Base-by-base conservation (phyloP, 1,284 basidiomycete species). In the Phellopilus nigrolimitatus region DNA sequence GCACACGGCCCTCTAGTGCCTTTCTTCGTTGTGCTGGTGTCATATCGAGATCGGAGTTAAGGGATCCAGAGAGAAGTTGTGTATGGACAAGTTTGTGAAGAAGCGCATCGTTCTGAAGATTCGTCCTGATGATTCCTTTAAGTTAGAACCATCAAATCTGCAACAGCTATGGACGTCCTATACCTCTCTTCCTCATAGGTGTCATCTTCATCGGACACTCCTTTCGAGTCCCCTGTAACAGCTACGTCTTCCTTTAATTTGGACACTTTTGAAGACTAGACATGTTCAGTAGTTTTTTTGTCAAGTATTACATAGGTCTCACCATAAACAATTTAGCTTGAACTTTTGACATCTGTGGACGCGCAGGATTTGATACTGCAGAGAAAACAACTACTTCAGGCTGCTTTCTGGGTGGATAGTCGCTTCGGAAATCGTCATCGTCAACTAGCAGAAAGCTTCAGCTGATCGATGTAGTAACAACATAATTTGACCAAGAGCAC, bases 31-130 rank as follows among this genome's bases (percentile, higher is more conserved):
- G 75, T 9, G 84, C 84, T 34, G 82, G 75, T 17, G 76, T 76
- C 41, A 86, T 60, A 51, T 80, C 64, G 8, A 88, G 67, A 3
- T 83, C 80, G 2, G 75, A 66, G 60, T 80, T 75, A 4, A 83
- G 64, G 7, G 84, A 86, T 5, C 83, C 85, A 10, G 88, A 84
- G 3, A 91, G 70, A 4, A 91, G 67, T 59, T 82, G 75, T 0
- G 88, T 90, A 61, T 91, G 88, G 7, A 91, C 75, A 8, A 91
- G 71, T 45, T 78, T 81, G 63, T 89, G 85, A 4, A 91, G 73
- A 22, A 85, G 65, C 0, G 78, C 81, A 60, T 91, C 88, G 49
- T 91, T 90, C 58, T 86, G 80, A 10, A 70, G 64, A 63, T 88
- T 87, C 15, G 82, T 78, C 41, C 88, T 89, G 49, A n/a, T 30